Base-by-base conservation (phyloP, 805 yeast genomes). In the Wickerhamomyces bisporus region DNA sequence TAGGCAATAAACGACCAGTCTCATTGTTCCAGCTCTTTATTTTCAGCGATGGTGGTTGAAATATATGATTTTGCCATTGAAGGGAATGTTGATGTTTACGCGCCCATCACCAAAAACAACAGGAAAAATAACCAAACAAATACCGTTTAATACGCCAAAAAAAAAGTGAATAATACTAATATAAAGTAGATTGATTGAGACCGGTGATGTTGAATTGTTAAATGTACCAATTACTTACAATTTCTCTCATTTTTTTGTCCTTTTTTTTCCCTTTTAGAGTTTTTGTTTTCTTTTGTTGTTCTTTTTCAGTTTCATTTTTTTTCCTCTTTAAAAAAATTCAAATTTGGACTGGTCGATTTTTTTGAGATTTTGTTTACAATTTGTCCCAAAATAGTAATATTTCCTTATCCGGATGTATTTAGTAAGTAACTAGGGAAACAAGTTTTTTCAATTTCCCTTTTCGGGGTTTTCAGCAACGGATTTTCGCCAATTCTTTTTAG, bases 211-310 rank as follows among this genome's bases (percentile, higher is more conserved):
- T 6, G 23, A 17, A 13, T 10, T 41, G 26, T n/a, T n/a, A n/a
- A n/a, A n/a, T n/a, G n/a, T n/a, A n/a, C n/a, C n/a, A n/a, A n/a
- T n/a, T 19, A 48, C 53, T 26, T 45, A 49, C 53, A 20, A 49
- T 49, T 42, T 49, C 53, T 49, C 53, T 49, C 53, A 49, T 48
- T 36, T 36, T 40, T 33, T 32, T 19, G 21, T 26, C 11, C 24
- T 26, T 23, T 17, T 15, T 34, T 13, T n/a, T 7, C 10, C 5
- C 9, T 26, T 20, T 20, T 15, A 6, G 6, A 16, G 24, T 17
- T 10, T 37, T 32, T 41, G 42, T 44, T 46, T 43, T 40, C 34
- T 34, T 40, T 27, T 33, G 35, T 44, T 36, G 36, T 32, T 20
- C 9, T 4, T 32, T 27, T 32, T 28, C 37, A 34, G 36, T 28